These are phyloP conservation scores for Fraxinus velutina DNA, from an alignment of 305 asterid species.

Conservation along the genomic window DNA sequence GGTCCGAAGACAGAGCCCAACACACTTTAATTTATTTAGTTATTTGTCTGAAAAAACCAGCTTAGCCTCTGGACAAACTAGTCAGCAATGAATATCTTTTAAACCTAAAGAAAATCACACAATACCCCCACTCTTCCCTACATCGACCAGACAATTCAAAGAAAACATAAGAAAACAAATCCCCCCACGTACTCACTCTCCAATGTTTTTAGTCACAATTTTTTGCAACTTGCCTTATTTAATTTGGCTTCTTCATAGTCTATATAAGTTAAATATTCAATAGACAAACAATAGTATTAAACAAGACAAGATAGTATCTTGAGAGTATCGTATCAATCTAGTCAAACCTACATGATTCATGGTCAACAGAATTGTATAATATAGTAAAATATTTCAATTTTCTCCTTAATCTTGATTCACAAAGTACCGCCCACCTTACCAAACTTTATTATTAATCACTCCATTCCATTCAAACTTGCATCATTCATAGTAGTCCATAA, in stretches of 20 bases:
- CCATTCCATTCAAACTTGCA: background rate
- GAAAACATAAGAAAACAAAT: conserved; percentile 10
- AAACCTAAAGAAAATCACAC: background rate
- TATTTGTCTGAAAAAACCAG: background rate
- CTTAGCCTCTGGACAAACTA: conserved; percentile 9
- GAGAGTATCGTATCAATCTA: background rate
- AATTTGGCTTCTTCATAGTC: background rate
- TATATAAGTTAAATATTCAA: no score
- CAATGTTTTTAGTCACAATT: conserved; percentile 24
- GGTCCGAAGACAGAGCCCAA: background rate
- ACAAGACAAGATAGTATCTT: background rate
- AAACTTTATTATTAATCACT: background rate
- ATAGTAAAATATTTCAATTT: background rate
- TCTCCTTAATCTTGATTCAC: background rate
- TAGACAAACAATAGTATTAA: background rate
- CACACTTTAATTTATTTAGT: background rate
- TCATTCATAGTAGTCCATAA: background rate
- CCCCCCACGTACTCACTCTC: conserved; percentile 27
- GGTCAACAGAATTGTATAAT: background rate
- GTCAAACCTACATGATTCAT: background rate
- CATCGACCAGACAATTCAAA: conserved; percentile 12
- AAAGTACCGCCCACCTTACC: background rate
- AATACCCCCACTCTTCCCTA: conserved; percentile 6
- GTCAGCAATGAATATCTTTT: conserved; percentile 11
- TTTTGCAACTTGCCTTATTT: conserved; percentile 22